These are phyloP conservation scores for Polygonum maritimum DNA, from an alignment of 148 eudicot species.

Conservation along the genomic window DNA sequence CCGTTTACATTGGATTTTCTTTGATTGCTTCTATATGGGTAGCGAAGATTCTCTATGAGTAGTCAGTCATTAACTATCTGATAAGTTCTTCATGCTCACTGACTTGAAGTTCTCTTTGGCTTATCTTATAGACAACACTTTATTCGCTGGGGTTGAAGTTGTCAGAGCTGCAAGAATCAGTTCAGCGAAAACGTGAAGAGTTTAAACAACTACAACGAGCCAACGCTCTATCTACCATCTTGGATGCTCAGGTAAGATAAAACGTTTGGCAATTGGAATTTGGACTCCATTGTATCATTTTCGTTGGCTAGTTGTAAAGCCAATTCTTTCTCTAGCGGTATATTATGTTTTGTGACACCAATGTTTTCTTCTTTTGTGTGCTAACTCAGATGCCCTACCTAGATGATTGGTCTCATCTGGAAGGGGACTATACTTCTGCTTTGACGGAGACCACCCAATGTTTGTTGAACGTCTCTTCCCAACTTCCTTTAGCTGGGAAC, in stretches of 20 bases:
- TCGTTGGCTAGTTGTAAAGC: neutral
- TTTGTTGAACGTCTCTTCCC: constrained; percentile 44
- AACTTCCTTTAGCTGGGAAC: constrained; percentile 57
- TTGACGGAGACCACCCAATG: constrained; percentile 40
- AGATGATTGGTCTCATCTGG: constrained; percentile 64
- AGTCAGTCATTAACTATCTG: neutral
- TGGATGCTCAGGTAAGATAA: constrained; percentile 65
- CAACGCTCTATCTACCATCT: constrained; percentile 33
- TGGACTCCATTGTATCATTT: neutral
- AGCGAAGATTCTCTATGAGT: neutral
- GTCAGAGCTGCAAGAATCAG: constrained; percentile 43
- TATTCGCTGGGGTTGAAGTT: constrained; percentile 48
- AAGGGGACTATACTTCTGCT: constrained; percentile 50
- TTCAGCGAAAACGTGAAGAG: constrained; percentile 50
- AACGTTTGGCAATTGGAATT: constrained; percentile 2
- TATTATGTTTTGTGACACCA: neutral
- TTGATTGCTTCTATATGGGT: neutral
- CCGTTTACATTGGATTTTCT: neutral
- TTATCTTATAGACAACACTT: constrained; percentile 36
- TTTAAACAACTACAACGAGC: constrained; percentile 28
- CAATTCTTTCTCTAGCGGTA: neutral
- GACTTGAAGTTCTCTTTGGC: neutral
- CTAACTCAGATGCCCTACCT: constrained; percentile 47
- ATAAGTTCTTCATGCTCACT: neutral
- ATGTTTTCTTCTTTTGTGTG: neutral